Evolutionary conservation across 1,284 basidiomycete genomes (phyloP).

Genomic region (Neonothopanus nambi): DNA sequence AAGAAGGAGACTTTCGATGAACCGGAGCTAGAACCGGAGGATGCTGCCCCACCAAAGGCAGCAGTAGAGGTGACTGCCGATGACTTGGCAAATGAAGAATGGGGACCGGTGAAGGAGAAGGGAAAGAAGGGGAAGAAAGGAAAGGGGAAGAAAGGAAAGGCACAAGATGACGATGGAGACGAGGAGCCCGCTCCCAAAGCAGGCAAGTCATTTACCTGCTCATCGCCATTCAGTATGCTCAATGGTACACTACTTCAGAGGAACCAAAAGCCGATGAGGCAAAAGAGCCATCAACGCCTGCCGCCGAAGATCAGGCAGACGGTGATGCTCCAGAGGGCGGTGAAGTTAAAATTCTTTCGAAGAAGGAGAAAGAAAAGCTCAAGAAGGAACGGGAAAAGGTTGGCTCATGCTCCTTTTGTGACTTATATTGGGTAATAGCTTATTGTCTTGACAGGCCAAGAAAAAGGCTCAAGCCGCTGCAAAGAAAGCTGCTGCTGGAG

Average conservation of each 20-base stretch:
- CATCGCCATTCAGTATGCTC: conserved; percentile 11
- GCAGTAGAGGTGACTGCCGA: conserved; percentile 59
- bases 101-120: conserved; percentile 59
- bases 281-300: conserved; percentile 31
- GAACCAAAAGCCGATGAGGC: conserved; percentile 27
- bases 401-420: conserved; percentile 4
- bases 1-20: conserved; percentile 39
- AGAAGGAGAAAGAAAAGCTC: conserved; percentile 92
- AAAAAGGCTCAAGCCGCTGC: conserved; percentile 92
- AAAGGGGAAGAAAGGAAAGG: conserved; percentile 56
- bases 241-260: conserved; percentile 11
- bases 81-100: conserved; percentile 68
- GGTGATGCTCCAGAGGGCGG: conserved; percentile 23
- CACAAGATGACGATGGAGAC: conserved; percentile 42
- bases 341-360: conserved; percentile 68
- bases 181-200: conserved; percentile 17
- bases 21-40: conserved; percentile 26
- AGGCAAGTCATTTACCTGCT: conserved; percentile 15
- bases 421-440: background rate
- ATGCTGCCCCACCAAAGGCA: conserved; percentile 30
- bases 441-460: conserved; percentile 65
- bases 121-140: conserved; percentile 60
- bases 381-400: conserved; percentile 96
- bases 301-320: conserved; percentile 42
- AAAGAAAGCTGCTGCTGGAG: conserved; percentile 63